Base-by-base conservation (phyloP, 225 moss, liverwort and hornwort genomes). In the Neckera pumila region DNA sequence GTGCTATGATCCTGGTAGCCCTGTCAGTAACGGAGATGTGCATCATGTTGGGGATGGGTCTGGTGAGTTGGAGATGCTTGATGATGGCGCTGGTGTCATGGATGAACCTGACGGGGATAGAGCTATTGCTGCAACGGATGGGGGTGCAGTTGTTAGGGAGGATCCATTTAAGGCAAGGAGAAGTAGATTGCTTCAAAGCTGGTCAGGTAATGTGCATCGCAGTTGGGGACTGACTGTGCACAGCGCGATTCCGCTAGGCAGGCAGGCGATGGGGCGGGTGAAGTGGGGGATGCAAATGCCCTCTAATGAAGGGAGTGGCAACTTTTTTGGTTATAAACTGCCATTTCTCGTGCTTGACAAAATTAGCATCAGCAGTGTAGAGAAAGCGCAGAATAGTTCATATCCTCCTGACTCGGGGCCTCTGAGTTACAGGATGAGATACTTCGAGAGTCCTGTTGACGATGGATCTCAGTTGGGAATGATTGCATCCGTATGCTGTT, bases 401-500 rank as follows among this genome's bases (percentile, higher is more conserved):
- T 89, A 84, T 80, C 71, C 89, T 38, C 60, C 91, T 27, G 91
- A 91, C 85, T 84, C 82, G 42, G 87, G 90, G 64, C 90, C 87
- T 79, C 71, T 92, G 75, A 91, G 84, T 80, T 81, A 82, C 86
- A 83, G 94, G 82, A 86, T 88, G 84, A 66, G 89, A 56, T 77
- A 63, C 71, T 82, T 88, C 34, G 83, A 89, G 86, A 87, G 80
- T 62, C 66, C 86, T 63, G 86, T 85, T 26, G 95, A 95, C 13
- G 94, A 94, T 47, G 87, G 90, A 58, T 84, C 94, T 62, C 95
- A 93, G 70, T 62, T 98, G 81, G 94, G 95, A 65, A 85, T 93
- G 58, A 93, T 98, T 66, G 94, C 94, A 40, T 91, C 96, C 36
- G 92, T 96, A 87, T 98, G 96, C 90, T 88, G 90, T 83, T 95